These are phyloP conservation scores for Viola odorata DNA, from an alignment of 345 rosid genomes.

Conservation along the genomic window DNA sequence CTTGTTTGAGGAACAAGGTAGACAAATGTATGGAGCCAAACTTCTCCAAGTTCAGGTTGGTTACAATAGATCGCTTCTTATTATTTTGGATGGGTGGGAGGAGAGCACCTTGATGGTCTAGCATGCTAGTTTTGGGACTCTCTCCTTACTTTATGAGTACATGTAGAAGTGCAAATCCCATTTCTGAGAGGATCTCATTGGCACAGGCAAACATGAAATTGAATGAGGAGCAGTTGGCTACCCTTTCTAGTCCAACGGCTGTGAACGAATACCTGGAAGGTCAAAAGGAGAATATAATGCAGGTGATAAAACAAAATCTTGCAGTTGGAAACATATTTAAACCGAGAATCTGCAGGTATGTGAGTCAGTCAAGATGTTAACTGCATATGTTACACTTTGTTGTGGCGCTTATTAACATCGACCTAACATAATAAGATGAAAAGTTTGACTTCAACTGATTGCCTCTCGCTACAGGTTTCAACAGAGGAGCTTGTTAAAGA, in stretches of 20 bases:
- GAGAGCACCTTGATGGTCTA: too few relatives aligned
- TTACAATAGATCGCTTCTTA: neutral
- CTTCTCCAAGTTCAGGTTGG: constrained; percentile 82
- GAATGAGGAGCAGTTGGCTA: constrained; percentile 65
- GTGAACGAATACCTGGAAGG: constrained; percentile 69
- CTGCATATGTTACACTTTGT: neutral
- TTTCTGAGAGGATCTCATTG: neutral
- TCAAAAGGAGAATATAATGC: constrained; percentile 58
- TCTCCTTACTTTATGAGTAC: too few relatives aligned
- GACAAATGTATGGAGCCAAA: constrained; percentile 85
- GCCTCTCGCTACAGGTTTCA: constrained; percentile 45
- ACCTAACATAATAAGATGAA: neutral
- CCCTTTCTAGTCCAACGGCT: constrained; percentile 73
- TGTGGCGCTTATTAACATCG: neutral
- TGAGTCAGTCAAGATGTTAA: neutral
- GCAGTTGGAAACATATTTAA: constrained; percentile 78
- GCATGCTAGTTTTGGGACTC: too few relatives aligned
- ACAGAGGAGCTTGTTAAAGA: constrained; percentile 74
- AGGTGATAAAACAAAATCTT: constrained; percentile 59
- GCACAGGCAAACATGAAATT: constrained; percentile 69
- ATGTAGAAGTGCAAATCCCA: too few relatives aligned
- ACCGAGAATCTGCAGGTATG: constrained; percentile 68
- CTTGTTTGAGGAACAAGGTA: constrained; percentile 92
- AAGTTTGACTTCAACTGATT: neutral
- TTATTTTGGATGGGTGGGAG: neutral